A percentile compares a stretch with the other conserved stretches of the same genome.
Conservation (phyloP, 352 stramenopile species). For the Pythium dissotocum region DNA sequence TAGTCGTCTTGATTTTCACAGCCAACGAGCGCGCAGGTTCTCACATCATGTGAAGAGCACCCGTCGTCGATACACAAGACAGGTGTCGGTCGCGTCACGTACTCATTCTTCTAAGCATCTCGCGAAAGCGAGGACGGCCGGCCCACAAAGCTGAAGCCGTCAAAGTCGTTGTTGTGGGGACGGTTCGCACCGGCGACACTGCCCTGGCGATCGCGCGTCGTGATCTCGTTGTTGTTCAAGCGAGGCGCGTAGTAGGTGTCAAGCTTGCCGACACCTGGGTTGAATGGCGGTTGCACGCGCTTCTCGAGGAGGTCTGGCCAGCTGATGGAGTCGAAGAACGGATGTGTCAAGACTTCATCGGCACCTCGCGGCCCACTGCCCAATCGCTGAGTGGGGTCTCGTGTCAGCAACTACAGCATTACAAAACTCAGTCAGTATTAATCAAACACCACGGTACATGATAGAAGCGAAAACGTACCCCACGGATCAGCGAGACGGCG, state of each 20-base stretch:
- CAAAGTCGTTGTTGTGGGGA: constrained; percentile 78
- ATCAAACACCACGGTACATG: constrained; percentile 2
- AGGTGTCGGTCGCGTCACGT: neutral
- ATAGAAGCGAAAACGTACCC: constrained; percentile 51
- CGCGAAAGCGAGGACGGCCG: constrained; percentile 72
- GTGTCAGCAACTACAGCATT: constrained; percentile 91
- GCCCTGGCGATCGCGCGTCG: constrained; percentile 74
- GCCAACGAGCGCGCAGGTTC: neutral
- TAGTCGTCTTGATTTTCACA: neutral
- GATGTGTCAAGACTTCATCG: constrained; percentile 89
- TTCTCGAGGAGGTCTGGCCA: constrained; percentile 88
- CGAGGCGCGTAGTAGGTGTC: constrained; percentile 86
- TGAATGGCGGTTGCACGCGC: constrained; percentile 82
- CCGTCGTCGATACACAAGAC: neutral
- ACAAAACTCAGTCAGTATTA: constrained; percentile 23
- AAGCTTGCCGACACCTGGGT: constrained; percentile 86
- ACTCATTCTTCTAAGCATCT: constrained; percentile 13
- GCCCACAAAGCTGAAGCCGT: constrained; percentile 91
- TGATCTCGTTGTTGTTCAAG: constrained; percentile 90
- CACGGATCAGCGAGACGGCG: constrained; percentile 91
- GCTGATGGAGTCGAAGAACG: constrained; percentile 92
- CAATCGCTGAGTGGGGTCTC: constrained; percentile 94
- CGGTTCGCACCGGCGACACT: constrained; percentile 65
- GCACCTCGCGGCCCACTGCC: constrained; percentile 90
- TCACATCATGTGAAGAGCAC: neutral